Base-by-base conservation (phyloP, 345 rosid species). In the Hibiscus syriacus region DNA sequence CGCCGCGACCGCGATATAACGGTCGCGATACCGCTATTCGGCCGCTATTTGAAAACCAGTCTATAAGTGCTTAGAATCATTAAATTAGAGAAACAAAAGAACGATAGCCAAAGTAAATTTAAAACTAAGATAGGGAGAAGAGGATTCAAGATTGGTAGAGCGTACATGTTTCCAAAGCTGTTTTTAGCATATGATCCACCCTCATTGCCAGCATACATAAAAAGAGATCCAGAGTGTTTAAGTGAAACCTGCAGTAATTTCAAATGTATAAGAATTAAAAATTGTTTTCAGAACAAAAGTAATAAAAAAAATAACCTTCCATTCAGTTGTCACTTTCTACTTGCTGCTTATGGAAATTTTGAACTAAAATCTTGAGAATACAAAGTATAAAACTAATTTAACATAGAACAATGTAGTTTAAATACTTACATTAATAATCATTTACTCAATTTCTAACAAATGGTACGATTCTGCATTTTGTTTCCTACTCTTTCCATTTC, bases 131-230 rank as follows among this genome's bases (percentile, higher is more conserved):
- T 1, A 29, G 9, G 13, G 9, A n/a, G 9, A 30, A 20, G 45
- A 34, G 43, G 49, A 64, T 14, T 43, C 32, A 22, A 55, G 52
- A 50, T 41, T 25, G 0, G 43, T 48, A 22, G 26, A 75, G 38
- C 92, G 50, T 89, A 93, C 99, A 91, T 81, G 70, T 93, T 93
- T 45, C 97, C 99, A 73, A 82, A 93, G 83, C 99, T 93, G 78
- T 93, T 93, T 83, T 93, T 93, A 76, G 99, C 99, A 91, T 91
- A 93, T 60, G 99, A 96, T 75, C 99, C 99, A 64, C 97, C 97
- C 52, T 74, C 79, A 57, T 80, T 76, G 39, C 99, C 97, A 3
- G 97, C 97, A 49, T 91, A 93, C 99, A 93, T 93, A 77, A 93
- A 93, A 64, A 93, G 97, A 45, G 99, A 93, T 57, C 99, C 99